phyloP scores from a whole-genome alignment of 2,329 filamentous ascomycete species.

The Stagonosporopsis tanaceti region DNA sequence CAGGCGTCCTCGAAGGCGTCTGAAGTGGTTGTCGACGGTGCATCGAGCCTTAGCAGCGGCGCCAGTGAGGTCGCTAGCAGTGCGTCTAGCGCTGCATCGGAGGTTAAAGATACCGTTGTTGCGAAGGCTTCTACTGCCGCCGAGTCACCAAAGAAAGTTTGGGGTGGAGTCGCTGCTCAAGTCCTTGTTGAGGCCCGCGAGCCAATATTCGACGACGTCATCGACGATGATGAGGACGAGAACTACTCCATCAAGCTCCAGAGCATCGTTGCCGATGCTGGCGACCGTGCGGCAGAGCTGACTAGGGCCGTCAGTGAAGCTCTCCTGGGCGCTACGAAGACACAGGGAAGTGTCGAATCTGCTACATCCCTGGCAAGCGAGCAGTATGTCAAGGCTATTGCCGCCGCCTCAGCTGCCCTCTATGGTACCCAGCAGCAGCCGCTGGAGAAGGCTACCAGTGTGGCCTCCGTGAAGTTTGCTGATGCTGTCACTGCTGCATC shows the following conservation, averaged over 20 bases:
- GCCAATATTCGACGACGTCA: constrained; percentile 59
- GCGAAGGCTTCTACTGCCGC: constrained; percentile 37
- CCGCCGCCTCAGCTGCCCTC: constrained; percentile 64
- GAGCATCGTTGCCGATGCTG: constrained; percentile 60
- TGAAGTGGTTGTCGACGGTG: constrained; percentile 4
- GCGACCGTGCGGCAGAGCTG: constrained; percentile 61
- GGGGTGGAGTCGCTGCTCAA: constrained; percentile 63
- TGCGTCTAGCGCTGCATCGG: constrained; percentile 28
- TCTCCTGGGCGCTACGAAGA: constrained; percentile 55
- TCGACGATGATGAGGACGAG: constrained; percentile 56
- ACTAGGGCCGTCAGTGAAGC: constrained; percentile 66
- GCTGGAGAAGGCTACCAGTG: constrained; percentile 57
- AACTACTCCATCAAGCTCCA: constrained; percentile 62
- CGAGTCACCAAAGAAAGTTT: constrained; percentile 58
- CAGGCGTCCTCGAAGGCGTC: constrained; percentile 30
- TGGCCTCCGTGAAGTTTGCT: constrained; percentile 62
- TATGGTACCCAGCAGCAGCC: constrained; percentile 58
- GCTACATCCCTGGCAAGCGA: constrained; percentile 63
- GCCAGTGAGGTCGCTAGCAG: constrained; percentile 27
- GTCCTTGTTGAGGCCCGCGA: constrained; percentile 56
- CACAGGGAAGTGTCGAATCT: constrained; percentile 58
- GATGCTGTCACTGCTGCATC: constrained; percentile 67
- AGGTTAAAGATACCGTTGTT: constrained; percentile 29
- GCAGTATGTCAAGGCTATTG: constrained; percentile 64
- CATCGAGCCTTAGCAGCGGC: constrained; percentile 27